These are phyloP conservation scores for Furcasterigmium furcatum DNA, from an alignment of 2,329 filamentous ascomycete species.

Conservation along the genomic window DNA sequence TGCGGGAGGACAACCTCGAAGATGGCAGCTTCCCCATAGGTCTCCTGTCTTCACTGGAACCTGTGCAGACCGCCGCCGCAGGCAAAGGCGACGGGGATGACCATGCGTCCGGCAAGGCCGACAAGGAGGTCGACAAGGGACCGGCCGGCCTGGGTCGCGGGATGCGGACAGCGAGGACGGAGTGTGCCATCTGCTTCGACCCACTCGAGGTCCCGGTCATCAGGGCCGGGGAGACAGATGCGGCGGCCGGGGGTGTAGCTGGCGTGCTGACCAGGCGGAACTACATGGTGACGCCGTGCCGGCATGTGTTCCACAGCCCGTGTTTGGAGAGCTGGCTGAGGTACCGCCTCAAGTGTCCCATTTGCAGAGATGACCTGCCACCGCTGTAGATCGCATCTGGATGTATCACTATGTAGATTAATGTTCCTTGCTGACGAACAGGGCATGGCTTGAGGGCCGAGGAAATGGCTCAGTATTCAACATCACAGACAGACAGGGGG, in stretches of 20 bases:
- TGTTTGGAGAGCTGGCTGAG: slow-evolving; percentile 97
- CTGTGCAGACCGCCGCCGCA: slow-evolving; percentile 20
- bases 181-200: slow-evolving; percentile 95
- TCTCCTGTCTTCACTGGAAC: slow-evolving; percentile 41
- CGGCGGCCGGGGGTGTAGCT: slow-evolving; percentile 47
- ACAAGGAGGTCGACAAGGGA: slow-evolving; percentile 29
- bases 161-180: slow-evolving; percentile 45
- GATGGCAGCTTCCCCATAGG: slow-evolving; percentile 79
- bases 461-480: too few species aligned
- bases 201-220: slow-evolving; percentile 85
- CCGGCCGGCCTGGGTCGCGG: slow-evolving; percentile 20
- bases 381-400: slow-evolving; percentile 65
- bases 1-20: slow-evolving; percentile 79
- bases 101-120: slow-evolving; percentile 16
- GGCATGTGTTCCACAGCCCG: slow-evolving; percentile 89
- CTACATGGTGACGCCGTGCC: slow-evolving; percentile 97
- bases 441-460: too few species aligned
- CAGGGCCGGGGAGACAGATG: slow-evolving; percentile 50
- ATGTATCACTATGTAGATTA: too few species aligned
- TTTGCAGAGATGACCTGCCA: slow-evolving; percentile 86
- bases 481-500: too few species aligned
- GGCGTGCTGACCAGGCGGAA: slow-evolving; percentile 74
- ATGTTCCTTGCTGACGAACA: too few species aligned
- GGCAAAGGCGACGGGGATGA: slow-evolving; percentile 14
- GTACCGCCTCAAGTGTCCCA: slow-evolving; percentile 88